Conservation (phyloP, 83 land plant species). For the Thuja plicata region DNA sequence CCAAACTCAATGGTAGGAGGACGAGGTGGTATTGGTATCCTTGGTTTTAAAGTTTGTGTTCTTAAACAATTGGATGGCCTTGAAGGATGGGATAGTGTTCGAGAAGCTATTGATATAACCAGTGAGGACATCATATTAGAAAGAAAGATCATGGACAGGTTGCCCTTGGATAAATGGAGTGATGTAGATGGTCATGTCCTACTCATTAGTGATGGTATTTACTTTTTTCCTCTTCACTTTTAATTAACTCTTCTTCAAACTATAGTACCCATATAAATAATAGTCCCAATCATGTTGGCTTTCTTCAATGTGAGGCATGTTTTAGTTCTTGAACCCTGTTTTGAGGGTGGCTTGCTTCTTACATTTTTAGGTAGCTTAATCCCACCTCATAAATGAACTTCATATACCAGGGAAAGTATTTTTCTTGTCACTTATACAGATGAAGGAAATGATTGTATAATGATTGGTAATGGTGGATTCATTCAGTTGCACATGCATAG, state of each 20-base stretch:
- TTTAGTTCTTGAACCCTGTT: background rate
- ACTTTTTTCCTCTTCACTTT: background rate
- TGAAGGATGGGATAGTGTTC: slow-evolving; percentile 13
- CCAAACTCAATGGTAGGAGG: background rate
- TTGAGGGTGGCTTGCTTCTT: no score
- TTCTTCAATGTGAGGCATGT: background rate
- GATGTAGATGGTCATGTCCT: slow-evolving; percentile 8
- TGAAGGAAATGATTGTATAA: background rate
- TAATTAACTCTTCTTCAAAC: background rate
- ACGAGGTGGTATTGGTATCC: background rate
- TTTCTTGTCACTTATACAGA: background rate
- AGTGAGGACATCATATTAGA: slow-evolving; percentile 8
- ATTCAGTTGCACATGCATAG: slow-evolving; percentile 36
- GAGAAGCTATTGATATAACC: slow-evolving; percentile 21
- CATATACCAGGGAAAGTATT: background rate
- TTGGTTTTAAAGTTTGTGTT: slow-evolving; percentile 15
- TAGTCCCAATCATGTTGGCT: background rate
- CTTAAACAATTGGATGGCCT: slow-evolving; percentile 17
- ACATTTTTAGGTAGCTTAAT: no score
- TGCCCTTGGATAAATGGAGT: slow-evolving; percentile 14
- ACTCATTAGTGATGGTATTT: slow-evolving; percentile 14
- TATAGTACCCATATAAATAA: no score
- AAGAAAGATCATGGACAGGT: slow-evolving; percentile 17
- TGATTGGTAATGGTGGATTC: background rate
- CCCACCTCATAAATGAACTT: no score